These are phyloP conservation scores for Papiliotrema laurentii DNA, from an alignment of 1,284 basidiomycete species.

Conservation along the genomic window DNA sequence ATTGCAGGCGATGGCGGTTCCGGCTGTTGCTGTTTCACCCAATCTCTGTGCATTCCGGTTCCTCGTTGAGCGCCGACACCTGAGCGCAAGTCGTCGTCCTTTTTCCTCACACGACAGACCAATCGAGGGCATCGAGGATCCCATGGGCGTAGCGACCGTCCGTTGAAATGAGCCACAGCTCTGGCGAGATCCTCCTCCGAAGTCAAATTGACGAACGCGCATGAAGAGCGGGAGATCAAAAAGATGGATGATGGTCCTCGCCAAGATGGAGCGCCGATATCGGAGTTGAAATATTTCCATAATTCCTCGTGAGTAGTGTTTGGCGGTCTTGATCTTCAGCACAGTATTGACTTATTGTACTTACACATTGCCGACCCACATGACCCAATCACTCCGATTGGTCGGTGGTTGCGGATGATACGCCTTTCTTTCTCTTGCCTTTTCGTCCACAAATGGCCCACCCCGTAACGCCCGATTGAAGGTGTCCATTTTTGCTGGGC, in stretches of 20 bases:
- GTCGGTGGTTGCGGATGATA: slow-evolving; percentile 51
- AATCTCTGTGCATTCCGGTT: slow-evolving; percentile 72
- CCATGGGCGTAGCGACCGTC: slow-evolving; percentile 41
- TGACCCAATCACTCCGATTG: slow-evolving; percentile 83
- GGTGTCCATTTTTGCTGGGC: too few relatives aligned
- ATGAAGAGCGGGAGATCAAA: slow-evolving; percentile 85
- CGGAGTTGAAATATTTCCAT: slow-evolving; percentile 71
- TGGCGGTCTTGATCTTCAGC: slow-evolving; percentile 41
- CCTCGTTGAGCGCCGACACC: slow-evolving; percentile 90
- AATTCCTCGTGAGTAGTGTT: slow-evolving; percentile 85
- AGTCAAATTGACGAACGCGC: slow-evolving; percentile 87
- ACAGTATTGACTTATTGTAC: slow-evolving; percentile 10
- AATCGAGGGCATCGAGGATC: slow-evolving; percentile 72
- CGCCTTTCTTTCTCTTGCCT: slow-evolving; percentile 23
- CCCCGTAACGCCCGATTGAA: too few relatives aligned
- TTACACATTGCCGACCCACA: slow-evolving; percentile 65
- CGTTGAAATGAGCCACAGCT: slow-evolving; percentile 69
- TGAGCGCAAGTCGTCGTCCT: slow-evolving; percentile 79
- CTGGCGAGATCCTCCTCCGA: slow-evolving; percentile 59
- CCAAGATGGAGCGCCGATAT: slow-evolving; percentile 25
- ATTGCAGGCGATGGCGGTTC: slow-evolving; percentile 20
- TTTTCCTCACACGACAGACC: slow-evolving; percentile 77
- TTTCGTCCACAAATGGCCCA: too few relatives aligned
- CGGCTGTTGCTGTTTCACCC: slow-evolving; percentile 55
- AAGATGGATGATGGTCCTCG: slow-evolving; percentile 80